Percentiles rank a stretch among this genome's conserved stretches.
phyloP scores from a whole-genome alignment of 2,329 filamentous ascomycete species.

The Colletotrichum agaves region DNA sequence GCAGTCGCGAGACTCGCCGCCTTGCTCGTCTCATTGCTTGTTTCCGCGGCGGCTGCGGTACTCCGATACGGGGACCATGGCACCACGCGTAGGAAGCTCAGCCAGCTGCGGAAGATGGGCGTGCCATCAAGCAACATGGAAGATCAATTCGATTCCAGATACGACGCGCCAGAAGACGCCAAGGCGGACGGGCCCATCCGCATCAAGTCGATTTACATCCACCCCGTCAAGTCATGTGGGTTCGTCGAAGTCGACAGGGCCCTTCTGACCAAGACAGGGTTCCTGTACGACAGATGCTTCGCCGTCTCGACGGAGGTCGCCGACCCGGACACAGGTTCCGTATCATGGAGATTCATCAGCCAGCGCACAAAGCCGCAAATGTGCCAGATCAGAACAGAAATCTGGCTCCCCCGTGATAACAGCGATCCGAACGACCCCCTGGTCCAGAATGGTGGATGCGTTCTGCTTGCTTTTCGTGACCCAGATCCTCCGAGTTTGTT shows the following conservation, averaged over 20 bases:
- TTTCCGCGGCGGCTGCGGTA: rapidly evolving
- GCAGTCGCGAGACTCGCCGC: not conserved
- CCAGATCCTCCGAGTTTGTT: conserved; percentile 2
- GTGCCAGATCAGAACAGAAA: conserved; percentile 36
- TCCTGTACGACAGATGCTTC: conserved; percentile 43
- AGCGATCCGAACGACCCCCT: conserved; percentile 13
- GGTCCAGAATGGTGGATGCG: conserved; percentile 20
- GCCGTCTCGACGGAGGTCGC: conserved; percentile 44
- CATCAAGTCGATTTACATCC: conserved; percentile 44
- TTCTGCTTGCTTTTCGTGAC: conserved; percentile 5
- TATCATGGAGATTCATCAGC: conserved; percentile 43
- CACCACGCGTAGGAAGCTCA: conserved; percentile 5
- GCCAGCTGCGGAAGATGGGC: conserved; percentile 35
- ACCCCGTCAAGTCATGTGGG: conserved; percentile 45
- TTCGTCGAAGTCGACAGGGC: conserved; percentile 42
- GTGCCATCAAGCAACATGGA: conserved; percentile 41
- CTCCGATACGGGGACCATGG: not conserved
- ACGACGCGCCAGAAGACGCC: conserved; percentile 22
- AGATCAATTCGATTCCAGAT: conserved; percentile 41
- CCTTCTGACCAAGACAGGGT: conserved; percentile 41
- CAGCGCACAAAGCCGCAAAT: conserved; percentile 41
- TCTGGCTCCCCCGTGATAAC: conserved; percentile 32
- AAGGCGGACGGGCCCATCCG: conserved; percentile 26
- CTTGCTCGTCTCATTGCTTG: not conserved
- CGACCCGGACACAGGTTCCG: conserved; percentile 35